phyloP scores from a whole-genome alignment of 345 rosid species.

The Clausena lansium region DNA sequence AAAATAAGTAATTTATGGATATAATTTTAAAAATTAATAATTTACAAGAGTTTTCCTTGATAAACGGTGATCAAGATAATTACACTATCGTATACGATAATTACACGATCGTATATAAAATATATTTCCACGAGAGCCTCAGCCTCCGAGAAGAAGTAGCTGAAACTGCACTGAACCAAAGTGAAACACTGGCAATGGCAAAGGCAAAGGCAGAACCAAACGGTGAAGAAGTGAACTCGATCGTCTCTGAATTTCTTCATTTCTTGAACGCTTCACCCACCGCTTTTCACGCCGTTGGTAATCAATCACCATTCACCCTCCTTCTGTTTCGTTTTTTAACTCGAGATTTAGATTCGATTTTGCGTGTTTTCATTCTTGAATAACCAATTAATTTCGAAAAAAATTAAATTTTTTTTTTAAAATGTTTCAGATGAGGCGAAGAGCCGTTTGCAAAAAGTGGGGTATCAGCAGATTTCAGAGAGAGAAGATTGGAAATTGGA shows the following conservation, averaged over 20 bases:
- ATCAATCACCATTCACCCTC: neutral
- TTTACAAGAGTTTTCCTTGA: too few species aligned
- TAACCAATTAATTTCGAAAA: neutral
- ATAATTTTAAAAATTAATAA: too few species aligned
- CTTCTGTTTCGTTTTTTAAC: constrained; percentile 12
- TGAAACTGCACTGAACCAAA: neutral
- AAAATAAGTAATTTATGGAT: too few species aligned
- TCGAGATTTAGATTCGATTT: neutral
- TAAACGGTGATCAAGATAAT: too few species aligned
- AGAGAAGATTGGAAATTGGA: constrained; percentile 81
- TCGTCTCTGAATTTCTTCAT: constrained; percentile 62
- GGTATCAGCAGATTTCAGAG: constrained; percentile 75
- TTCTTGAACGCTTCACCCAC: constrained; percentile 95
- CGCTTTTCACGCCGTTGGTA: constrained; percentile 99
- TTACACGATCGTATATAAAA: too few species aligned
- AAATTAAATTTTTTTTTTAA: neutral
- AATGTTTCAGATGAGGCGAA: constrained; percentile 71
- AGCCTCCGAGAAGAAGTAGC: too few species aligned
- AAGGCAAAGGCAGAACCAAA: constrained; percentile 16
- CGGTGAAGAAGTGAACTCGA: constrained; percentile 25
- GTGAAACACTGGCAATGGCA: constrained; percentile 32
- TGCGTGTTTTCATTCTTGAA: neutral
- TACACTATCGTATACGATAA: too few species aligned
- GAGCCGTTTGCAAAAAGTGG: constrained; percentile 54
- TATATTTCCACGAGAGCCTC: too few species aligned